Percentiles rank a stretch among this genome's conserved stretches.
Evolutionary conservation across 1,284 basidiomycete species (phyloP).

Genomic region (Cystobasidium sp.): DNA sequence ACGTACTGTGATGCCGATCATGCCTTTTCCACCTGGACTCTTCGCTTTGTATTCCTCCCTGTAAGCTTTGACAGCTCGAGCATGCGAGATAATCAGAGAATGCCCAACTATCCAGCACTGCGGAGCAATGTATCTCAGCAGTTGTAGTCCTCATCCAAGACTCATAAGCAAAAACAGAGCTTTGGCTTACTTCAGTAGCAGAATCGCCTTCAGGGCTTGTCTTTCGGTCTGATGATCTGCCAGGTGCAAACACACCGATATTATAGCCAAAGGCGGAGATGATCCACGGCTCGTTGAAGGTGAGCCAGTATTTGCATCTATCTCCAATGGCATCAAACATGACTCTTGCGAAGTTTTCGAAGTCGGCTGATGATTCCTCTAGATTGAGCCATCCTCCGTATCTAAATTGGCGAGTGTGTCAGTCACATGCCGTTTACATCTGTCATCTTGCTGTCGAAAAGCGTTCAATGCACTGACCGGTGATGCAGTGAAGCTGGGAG

Average conservation of each 20-base stretch:
- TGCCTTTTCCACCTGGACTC: slow-evolving; percentile 61
- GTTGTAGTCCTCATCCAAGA: neutral
- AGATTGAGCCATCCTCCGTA: slow-evolving; percentile 75
- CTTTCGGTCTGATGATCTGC: slow-evolving; percentile 66
- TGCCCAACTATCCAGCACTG: slow-evolving; percentile 73
- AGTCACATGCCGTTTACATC: neutral
- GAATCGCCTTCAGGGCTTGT: slow-evolving; percentile 66
- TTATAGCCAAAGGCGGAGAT: slow-evolving; percentile 69
- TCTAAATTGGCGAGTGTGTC: slow-evolving; percentile 52
- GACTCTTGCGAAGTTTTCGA: slow-evolving; percentile 67
- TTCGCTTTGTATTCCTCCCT: slow-evolving; percentile 65
- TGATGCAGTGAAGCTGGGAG: slow-evolving; percentile 19
- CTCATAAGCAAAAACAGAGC: neutral
- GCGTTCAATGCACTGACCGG: slow-evolving; percentile 4
- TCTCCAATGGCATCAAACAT: slow-evolving; percentile 75
- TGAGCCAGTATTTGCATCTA: slow-evolving; percentile 72
- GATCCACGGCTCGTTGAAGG: slow-evolving; percentile 62
- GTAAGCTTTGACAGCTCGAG: slow-evolving; percentile 68
- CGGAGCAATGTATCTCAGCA: too few species aligned
- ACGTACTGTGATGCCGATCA: slow-evolving; percentile 68
- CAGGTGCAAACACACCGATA: slow-evolving; percentile 69
- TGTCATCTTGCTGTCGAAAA: neutral
- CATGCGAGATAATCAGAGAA: slow-evolving; percentile 70
- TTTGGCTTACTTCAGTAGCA: slow-evolving; percentile 61
- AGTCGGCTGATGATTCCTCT: slow-evolving; percentile 66